Evolutionary conservation across 2,329 filamentous ascomycete genomes (phyloP).

Genomic region (Cladosporium colombiae): DNA sequence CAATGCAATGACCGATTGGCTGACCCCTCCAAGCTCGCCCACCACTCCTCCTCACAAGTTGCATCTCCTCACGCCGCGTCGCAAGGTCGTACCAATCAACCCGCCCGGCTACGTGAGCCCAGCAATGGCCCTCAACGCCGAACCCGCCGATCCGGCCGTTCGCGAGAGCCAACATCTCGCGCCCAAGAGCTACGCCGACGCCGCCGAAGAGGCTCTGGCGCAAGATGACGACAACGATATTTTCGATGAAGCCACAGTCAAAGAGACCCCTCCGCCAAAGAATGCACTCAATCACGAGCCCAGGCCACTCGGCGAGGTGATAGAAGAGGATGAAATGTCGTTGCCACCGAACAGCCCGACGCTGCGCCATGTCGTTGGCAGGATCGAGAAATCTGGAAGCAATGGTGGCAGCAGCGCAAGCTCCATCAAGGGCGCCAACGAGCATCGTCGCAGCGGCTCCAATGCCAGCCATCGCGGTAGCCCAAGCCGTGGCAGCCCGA

Average conservation of each 20-base stretch:
- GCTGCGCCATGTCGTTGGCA: constrained; percentile 25
- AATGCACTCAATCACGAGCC: constrained; percentile 29
- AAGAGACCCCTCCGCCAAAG: constrained; percentile 37
- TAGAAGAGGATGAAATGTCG: constrained; percentile 36
- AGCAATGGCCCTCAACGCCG: constrained; percentile 44
- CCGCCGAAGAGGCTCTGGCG: constrained; percentile 37
- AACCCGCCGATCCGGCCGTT: constrained; percentile 44
- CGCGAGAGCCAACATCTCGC: constrained; percentile 42
- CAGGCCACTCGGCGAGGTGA: constrained; percentile 37
- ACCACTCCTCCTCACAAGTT: constrained; percentile 7
- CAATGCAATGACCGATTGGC: constrained; percentile 16
- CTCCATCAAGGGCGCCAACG: constrained; percentile 14
- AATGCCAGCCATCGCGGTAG: background rate
- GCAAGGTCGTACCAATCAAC: constrained; percentile 15
- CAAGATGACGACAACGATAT: constrained; percentile 27
- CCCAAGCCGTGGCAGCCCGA: background rate
- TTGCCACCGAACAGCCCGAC: constrained; percentile 34
- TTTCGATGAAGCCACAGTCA: constrained; percentile 35
- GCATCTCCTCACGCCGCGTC: constrained; percentile 13
- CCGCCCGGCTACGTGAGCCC: constrained; percentile 15
- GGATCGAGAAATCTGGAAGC: constrained; percentile 13
- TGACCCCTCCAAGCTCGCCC: constrained; percentile 15
- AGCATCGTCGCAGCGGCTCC: background rate
- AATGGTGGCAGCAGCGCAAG: background rate
- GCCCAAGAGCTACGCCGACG: constrained; percentile 48